phyloP scores from a whole-genome alignment of 495 filamentous ascomycete genomes.

The Lasiosphaeriaceae sp. region DNA sequence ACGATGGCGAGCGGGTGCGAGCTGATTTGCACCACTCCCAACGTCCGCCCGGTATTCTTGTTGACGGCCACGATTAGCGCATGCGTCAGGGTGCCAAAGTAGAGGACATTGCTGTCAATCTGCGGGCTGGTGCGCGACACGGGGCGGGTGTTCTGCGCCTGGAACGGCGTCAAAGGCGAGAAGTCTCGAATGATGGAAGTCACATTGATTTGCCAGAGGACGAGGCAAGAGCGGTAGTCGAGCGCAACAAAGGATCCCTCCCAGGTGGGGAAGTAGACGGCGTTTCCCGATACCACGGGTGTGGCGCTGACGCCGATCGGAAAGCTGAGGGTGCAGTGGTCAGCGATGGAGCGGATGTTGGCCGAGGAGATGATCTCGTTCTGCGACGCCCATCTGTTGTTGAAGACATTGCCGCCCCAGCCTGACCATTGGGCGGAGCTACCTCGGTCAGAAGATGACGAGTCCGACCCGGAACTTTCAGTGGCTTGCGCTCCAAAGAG shows the following conservation, averaged over 20 bases:
- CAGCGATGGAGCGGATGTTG: constrained; percentile 14
- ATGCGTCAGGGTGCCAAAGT: constrained; percentile 29
- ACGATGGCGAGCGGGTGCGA: constrained; percentile 28
- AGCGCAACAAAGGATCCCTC: constrained; percentile 31
- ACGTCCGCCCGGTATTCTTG: constrained; percentile 12
- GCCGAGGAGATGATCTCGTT: constrained; percentile 11
- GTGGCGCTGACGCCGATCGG: constrained; percentile 29
- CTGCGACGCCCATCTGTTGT: constrained; percentile 23
- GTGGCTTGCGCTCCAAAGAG: neutral
- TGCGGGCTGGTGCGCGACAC: constrained; percentile 30
- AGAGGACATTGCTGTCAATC: constrained; percentile 28
- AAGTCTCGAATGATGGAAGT: constrained; percentile 21
- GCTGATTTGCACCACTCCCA: constrained; percentile 27
- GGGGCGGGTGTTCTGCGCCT: neutral
- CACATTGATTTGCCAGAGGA: constrained; percentile 31
- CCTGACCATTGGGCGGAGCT: constrained; percentile 14
- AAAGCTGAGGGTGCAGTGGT: constrained; percentile 13
- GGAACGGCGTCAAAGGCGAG: constrained; percentile 10
- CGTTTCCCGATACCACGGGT: constrained; percentile 19
- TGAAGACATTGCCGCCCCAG: constrained; percentile 23
- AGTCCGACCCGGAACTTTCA: neutral
- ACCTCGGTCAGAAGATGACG: neutral
- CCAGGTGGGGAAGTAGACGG: constrained; percentile 37
- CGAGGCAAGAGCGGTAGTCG: constrained; percentile 26
- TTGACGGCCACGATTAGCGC: constrained; percentile 32